phyloP scores from a whole-genome alignment of 371 early-diverging fungal species.

The Mortierella sp. region DNA sequence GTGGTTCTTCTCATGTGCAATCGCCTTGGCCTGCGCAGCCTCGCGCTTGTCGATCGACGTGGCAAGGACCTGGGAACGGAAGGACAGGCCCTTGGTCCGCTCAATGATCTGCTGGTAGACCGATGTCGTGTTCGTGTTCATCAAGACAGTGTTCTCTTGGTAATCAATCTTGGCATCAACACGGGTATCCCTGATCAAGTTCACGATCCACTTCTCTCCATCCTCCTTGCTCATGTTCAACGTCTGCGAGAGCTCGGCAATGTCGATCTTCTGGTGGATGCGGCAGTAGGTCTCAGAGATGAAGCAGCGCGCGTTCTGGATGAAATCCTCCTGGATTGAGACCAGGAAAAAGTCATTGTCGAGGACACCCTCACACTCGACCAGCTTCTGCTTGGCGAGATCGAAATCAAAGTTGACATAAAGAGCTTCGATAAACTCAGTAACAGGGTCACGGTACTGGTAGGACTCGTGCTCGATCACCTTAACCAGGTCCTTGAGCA shows the following conservation, averaged over 20 bases:
- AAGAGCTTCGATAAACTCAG: slow-evolving; percentile 90
- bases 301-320: slow-evolving; percentile 92
- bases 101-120: slow-evolving; percentile 96
- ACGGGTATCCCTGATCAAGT: slow-evolving; percentile 93
- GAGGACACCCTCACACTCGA: slow-evolving; percentile 88
- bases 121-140: slow-evolving; percentile 87
- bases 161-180: slow-evolving; percentile 97
- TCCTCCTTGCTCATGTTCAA: slow-evolving; percentile 89
- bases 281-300: slow-evolving; percentile 96
- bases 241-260: slow-evolving; percentile 83
- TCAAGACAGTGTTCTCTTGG: slow-evolving; percentile 91
- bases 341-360: slow-evolving; percentile 92
- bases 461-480: slow-evolving; percentile 88
- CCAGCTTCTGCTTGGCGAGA: slow-evolving; percentile 88
- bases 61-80: slow-evolving; percentile 91
- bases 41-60: slow-evolving; percentile 92
- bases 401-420: slow-evolving; percentile 95
- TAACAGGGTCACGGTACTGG: slow-evolving; percentile 89
- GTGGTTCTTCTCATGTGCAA: slow-evolving; percentile 51
- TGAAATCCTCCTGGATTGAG: slow-evolving; percentile 86
- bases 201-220: slow-evolving; percentile 97
- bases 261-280: slow-evolving; percentile 94
- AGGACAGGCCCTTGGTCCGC: slow-evolving; percentile 87
- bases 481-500: slow-evolving; percentile 91
- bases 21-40: slow-evolving; percentile 50